Conservation (phyloP, 2,329 filamentous ascomycete genomes). For the Clonostachys rhizophaga region DNA sequence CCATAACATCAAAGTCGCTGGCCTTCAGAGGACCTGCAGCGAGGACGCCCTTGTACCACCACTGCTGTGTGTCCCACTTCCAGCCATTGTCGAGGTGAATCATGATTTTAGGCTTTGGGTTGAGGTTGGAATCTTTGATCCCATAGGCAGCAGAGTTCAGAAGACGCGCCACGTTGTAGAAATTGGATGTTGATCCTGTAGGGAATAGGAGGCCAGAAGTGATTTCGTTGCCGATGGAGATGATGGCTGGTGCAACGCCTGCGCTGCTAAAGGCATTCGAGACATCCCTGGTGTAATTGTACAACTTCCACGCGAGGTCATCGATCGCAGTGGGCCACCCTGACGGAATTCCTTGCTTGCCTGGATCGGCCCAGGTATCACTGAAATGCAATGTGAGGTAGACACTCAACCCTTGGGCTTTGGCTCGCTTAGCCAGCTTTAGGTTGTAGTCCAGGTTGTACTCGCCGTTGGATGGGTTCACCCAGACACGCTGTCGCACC, state of each 20-base stretch:
- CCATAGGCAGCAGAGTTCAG: conserved; percentile 60
- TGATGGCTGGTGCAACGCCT: conserved; percentile 51
- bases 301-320: conserved; percentile 55
- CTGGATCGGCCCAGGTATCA: conserved; percentile 69
- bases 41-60: conserved; percentile 58
- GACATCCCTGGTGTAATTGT: conserved; percentile 63
- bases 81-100: conserved; percentile 75
- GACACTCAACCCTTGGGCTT: conserved; percentile 55
- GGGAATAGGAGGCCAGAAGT: conserved; percentile 63
- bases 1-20: conserved; percentile 66
- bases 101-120: conserved; percentile 62
- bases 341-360: conserved; percentile 54
- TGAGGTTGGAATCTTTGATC: conserved; percentile 57
- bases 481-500: conserved; percentile 68
- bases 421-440: conserved; percentile 59
- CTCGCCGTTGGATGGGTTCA: conserved; percentile 57
- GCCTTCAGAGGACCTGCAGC: conserved; percentile 39
- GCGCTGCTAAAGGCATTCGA: conserved; percentile 55
- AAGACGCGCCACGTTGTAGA: conserved; percentile 57
- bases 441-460: conserved; percentile 71
- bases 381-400: conserved; percentile 62
- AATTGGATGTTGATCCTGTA: conserved; percentile 48
- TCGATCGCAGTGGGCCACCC: conserved; percentile 60
- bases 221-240: conserved; percentile 74
- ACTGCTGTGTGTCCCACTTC: conserved; percentile 62